phyloP scores from a whole-genome alignment of 2,329 filamentous ascomycete genomes.

The Penicillium psychrosexuale region DNA sequence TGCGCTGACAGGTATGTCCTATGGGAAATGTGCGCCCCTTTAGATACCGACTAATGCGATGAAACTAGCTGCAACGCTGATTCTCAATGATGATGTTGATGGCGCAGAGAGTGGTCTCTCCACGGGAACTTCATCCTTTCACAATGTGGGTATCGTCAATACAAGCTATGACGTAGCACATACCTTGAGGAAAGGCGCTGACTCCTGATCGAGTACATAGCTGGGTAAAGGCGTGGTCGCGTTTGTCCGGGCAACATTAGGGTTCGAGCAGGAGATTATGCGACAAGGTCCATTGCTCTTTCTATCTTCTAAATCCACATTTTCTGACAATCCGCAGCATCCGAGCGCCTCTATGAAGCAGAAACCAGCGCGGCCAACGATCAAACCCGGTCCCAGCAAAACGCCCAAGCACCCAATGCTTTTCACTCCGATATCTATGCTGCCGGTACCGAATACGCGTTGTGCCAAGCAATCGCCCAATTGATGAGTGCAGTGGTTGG shows the following conservation, averaged over 20 bases:
- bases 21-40: not conserved
- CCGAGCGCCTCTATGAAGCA: slow-evolving; percentile 66
- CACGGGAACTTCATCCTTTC: slow-evolving; percentile 77
- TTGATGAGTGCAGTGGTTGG: slow-evolving; percentile 85
- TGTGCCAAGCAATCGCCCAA: slow-evolving; percentile 81
- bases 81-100: slow-evolving; percentile 88
- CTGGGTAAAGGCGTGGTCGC: slow-evolving; percentile 76
- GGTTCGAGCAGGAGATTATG: slow-evolving; percentile 91
- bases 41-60: slow-evolving; percentile 1
- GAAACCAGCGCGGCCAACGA: slow-evolving; percentile 75
- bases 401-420: slow-evolving; percentile 49
- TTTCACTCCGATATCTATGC: slow-evolving; percentile 68
- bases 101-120: slow-evolving; percentile 71
- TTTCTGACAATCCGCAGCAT: slow-evolving; percentile 50
- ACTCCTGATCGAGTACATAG: slow-evolving; percentile 37
- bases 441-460: slow-evolving; percentile 78
- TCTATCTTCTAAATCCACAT: not conserved
- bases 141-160: slow-evolving; percentile 55
- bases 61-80: slow-evolving; percentile 59
- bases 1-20: slow-evolving; percentile 43
- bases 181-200: not conserved
- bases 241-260: slow-evolving; percentile 82
- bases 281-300: slow-evolving; percentile 55
- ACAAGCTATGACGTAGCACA: slow-evolving; percentile 7
- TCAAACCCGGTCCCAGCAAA: slow-evolving; percentile 69